Base-by-base conservation (phyloP, 1,284 basidiomycete species). In the Anthracocystis walkeri region DNA sequence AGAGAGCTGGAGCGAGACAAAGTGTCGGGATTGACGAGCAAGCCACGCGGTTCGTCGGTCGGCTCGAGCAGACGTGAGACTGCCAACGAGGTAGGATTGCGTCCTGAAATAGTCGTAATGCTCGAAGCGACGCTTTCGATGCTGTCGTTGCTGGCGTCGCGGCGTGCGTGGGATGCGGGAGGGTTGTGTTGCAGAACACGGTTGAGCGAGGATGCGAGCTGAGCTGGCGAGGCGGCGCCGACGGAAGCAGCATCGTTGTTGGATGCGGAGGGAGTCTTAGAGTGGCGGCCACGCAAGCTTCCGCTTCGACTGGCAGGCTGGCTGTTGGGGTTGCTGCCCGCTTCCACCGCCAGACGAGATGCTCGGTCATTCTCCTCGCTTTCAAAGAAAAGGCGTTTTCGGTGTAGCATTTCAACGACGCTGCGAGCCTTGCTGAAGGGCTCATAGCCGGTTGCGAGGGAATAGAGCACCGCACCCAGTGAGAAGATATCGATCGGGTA, bases 331-430 rank as follows among this genome's bases (percentile, higher is more conserved):
- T 62, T 69, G 49, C 70, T 74, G 4, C 78, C 78, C 11, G 66
- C 72, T 48, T 75, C 72, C 6, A 80, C 76, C 4, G 68, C 68
- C 23, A 80, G 29, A 10, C 79, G 61, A 1, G 72, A 64, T 14
- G 79, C 66, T 25, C 83, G 78, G 41, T 82, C 82, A 42, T 79
- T 67, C 51, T 84, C 83, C 46, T 84, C 83, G n/a, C 65, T 75
- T 16, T 78, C 65, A 46, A 84, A 84, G 35, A 84, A 84, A 31
- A 65, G 56, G 5, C 67, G 62, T 48, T 84, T 83, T 40, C 83
- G 74, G 33, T 83, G 76, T 18, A 83, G 68, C 68, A 84, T 81
- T 49, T 83, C 83, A 27, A 84, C 71, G 33, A 83, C 73, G 55
- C 75, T 78, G 45, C 66, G 49, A 2, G 80, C 80, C 35, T 78